phyloP scores from a whole-genome alignment of 345 rosid genomes.

The Eucalyptus tenuipes region DNA sequence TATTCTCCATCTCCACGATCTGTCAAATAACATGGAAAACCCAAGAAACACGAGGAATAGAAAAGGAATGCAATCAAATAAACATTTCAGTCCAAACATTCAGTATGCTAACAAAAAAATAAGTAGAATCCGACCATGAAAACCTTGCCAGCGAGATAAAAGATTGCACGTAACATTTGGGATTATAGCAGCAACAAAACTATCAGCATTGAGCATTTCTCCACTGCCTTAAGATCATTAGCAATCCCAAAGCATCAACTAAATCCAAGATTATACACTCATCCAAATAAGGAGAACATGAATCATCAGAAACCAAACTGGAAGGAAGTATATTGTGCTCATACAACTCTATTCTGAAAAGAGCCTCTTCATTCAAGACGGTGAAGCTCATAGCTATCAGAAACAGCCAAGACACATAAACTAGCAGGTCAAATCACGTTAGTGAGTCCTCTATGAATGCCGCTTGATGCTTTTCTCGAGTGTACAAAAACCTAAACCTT shows the following conservation, averaged over 20 bases:
- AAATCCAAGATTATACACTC: neutral
- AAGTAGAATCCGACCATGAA: neutral
- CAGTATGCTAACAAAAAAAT: neutral
- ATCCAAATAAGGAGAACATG: neutral
- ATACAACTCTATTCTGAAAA: neutral
- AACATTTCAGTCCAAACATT: neutral
- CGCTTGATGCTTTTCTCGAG: neutral
- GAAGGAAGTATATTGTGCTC: neutral
- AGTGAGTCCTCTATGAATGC: neutral
- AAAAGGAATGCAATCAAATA: neutral
- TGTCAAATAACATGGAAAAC: neutral
- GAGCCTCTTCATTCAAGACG: neutral
- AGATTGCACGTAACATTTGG: neutral
- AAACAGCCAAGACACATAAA: neutral
- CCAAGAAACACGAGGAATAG: neutral
- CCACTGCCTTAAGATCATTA: neutral
- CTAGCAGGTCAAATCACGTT: neutral
- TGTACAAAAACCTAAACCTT: neutral
- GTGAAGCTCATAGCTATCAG: neutral
- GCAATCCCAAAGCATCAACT: neutral
- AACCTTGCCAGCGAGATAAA: neutral
- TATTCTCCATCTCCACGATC: slow-evolving; percentile 68
- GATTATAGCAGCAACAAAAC: neutral
- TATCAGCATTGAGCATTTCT: neutral
- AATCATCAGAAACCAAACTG: neutral